Evolutionary conservation across 106 monocot genomes (phyloP).

Genomic region (Triglochin maritima): DNA sequence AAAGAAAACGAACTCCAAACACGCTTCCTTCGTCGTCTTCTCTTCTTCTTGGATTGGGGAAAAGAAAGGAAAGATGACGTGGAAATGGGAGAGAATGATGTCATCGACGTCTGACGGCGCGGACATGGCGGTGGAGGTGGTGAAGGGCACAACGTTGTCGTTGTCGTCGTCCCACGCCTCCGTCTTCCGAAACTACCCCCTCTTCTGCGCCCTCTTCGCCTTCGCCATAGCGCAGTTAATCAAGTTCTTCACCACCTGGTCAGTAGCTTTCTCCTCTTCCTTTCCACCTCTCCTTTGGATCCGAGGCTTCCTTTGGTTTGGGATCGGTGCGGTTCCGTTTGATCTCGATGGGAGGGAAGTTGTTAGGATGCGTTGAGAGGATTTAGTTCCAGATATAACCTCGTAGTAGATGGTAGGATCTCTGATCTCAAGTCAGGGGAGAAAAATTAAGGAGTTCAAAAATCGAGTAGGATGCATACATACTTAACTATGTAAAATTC

Average conservation of each 20-base stretch:
- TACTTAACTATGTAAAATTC: too few species aligned
- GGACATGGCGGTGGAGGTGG: neutral
- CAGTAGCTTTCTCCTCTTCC: neutral
- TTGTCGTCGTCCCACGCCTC: too few species aligned
- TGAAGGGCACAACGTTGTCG: neutral
- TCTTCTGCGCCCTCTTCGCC: constrained; percentile 17
- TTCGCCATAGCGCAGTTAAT: constrained; percentile 20
- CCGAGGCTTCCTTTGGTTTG: neutral
- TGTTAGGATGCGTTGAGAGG: neutral
- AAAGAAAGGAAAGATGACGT: neutral
- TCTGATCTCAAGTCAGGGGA: too few species aligned
- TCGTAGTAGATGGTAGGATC: too few species aligned
- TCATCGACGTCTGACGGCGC: too few species aligned
- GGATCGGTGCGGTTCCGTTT: neutral
- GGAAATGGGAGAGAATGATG: constrained; percentile 2
- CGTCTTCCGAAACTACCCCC: constrained; percentile 19
- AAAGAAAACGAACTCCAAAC: too few species aligned
- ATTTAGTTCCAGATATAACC: neutral
- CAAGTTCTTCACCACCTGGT: constrained; percentile 24
- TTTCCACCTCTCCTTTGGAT: neutral
- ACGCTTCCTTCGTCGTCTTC: too few species aligned
- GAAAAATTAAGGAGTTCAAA: too few species aligned
- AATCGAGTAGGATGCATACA: too few species aligned
- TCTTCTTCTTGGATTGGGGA: too few species aligned
- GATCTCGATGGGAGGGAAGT: neutral